Evolutionary conservation across 2,329 filamentous ascomycete genomes (phyloP).

Genomic region (Clonostachys sp.): DNA sequence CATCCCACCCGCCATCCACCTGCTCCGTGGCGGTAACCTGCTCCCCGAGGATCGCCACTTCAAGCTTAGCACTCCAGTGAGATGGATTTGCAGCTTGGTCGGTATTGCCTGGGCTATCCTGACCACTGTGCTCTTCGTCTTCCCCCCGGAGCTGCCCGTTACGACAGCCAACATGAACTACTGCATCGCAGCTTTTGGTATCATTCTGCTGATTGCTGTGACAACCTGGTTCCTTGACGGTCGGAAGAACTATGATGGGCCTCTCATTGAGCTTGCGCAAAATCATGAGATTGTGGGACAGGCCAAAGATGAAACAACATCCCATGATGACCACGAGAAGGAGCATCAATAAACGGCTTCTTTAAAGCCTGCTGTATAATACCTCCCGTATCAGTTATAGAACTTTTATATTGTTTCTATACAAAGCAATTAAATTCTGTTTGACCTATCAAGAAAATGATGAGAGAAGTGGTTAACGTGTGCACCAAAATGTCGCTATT

Average conservation of each 20-base stretch:
- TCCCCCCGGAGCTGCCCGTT: slow-evolving; percentile 63
- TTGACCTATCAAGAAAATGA: too few species aligned
- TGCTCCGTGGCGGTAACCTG: slow-evolving; percentile 59
- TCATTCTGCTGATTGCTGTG: slow-evolving; percentile 37
- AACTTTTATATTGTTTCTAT: too few species aligned
- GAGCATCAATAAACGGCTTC: too few species aligned
- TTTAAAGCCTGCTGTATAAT: too few species aligned
- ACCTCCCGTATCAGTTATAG: too few species aligned
- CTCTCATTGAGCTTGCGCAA: neutral
- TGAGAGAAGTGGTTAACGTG: too few species aligned
- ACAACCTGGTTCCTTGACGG: slow-evolving; percentile 42
- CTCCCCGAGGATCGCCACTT: slow-evolving; percentile 45
- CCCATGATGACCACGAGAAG: too few species aligned
- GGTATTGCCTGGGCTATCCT: slow-evolving; percentile 62
- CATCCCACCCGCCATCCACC: slow-evolving; percentile 68
- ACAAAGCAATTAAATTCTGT: too few species aligned
- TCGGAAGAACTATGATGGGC: slow-evolving; percentile 36
- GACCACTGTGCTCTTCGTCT: slow-evolving; percentile 70
- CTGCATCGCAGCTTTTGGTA: slow-evolving; percentile 39
- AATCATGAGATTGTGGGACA: too few species aligned
- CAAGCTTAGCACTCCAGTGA: slow-evolving; percentile 22
- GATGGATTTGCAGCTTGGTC: slow-evolving; percentile 24
- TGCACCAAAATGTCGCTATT: too few species aligned
- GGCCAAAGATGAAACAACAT: too few species aligned
- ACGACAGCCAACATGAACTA: slow-evolving; percentile 65